Evolutionary conservation across 2,329 filamentous ascomycete genomes (phyloP).

Genomic region (Orbilia brochopaga): DNA sequence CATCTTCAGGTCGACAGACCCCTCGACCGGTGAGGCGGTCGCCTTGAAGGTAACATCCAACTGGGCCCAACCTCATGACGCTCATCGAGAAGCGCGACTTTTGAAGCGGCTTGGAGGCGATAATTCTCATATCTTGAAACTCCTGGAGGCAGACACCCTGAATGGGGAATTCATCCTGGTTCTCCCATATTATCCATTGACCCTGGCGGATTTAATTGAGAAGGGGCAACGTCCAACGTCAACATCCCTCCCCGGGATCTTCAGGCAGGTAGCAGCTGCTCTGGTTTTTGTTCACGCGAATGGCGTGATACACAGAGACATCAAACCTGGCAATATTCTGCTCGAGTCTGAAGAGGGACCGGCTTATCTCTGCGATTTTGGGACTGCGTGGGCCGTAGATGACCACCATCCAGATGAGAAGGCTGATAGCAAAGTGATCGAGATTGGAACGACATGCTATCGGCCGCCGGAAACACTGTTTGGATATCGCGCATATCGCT

Average conservation of each 20-base stretch:
- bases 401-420: conserved; percentile 68
- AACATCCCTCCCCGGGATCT: conserved; percentile 40
- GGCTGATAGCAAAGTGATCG: conserved; percentile 75
- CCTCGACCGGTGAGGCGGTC: conserved; percentile 61
- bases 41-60: conserved; percentile 86
- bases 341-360: conserved; percentile 71
- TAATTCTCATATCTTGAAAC: conserved; percentile 67
- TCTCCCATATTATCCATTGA: conserved; percentile 81
- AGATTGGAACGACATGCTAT: conserved; percentile 92
- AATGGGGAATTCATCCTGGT: conserved; percentile 75
- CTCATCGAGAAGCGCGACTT: conserved; percentile 77
- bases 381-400: conserved; percentile 80
- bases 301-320: conserved; percentile 86
- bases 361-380: conserved; percentile 86
- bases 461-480: conserved; percentile 89
- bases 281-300: conserved; percentile 73
- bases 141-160: conserved; percentile 73
- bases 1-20: conserved; percentile 72
- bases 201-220: conserved; percentile 72
- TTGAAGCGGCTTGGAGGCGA: conserved; percentile 65
- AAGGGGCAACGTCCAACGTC: conserved; percentile 54
- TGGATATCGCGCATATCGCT: conserved; percentile 74
- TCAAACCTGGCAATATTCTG: conserved; percentile 91
- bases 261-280: conserved; percentile 50
- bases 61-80: conserved; percentile 80